These are phyloP conservation scores for Bretziella fagacearum DNA, from an alignment of 2,329 filamentous ascomycete genomes.

Conservation along the genomic window DNA sequence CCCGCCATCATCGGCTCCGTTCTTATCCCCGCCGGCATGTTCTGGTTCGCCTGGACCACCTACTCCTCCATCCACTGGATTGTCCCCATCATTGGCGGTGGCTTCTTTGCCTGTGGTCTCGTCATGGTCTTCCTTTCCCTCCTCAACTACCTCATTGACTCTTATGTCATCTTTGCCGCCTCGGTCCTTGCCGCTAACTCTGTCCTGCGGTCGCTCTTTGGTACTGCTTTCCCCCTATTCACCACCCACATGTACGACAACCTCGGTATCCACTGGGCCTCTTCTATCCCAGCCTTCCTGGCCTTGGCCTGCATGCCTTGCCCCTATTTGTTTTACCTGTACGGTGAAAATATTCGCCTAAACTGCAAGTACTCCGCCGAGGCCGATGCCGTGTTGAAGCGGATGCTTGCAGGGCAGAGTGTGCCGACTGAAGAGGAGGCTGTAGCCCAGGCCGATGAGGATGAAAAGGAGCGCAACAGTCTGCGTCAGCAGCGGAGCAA, in stretches of 20 bases:
- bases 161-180: slow-evolving; percentile 60
- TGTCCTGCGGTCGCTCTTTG: slow-evolving; percentile 55
- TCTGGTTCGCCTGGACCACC: slow-evolving; percentile 52
- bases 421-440: slow-evolving; percentile 3
- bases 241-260: slow-evolving; percentile 40
- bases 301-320: slow-evolving; percentile 55
- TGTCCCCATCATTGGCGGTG: slow-evolving; percentile 29
- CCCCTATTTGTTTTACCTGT: slow-evolving; percentile 61
- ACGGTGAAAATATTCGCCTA: slow-evolving; percentile 44
- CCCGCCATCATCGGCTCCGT: slow-evolving; percentile 42
- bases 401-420: slow-evolving; percentile 20
- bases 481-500: background rate
- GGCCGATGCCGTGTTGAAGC: slow-evolving; percentile 41
- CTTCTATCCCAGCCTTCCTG: slow-evolving; percentile 55
- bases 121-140: slow-evolving; percentile 50
- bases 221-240: slow-evolving; percentile 57
- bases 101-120: slow-evolving; percentile 36
- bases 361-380: slow-evolving; percentile 55
- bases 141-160: slow-evolving; percentile 52
- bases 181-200: slow-evolving; percentile 57
- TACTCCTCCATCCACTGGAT: slow-evolving; percentile 38
- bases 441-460: background rate
- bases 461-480: background rate
- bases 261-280: slow-evolving; percentile 61
- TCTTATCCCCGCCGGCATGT: slow-evolving; percentile 41